Evolutionary conservation across 306 rosid species (phyloP).

Genomic region (Malus sieversii): DNA sequence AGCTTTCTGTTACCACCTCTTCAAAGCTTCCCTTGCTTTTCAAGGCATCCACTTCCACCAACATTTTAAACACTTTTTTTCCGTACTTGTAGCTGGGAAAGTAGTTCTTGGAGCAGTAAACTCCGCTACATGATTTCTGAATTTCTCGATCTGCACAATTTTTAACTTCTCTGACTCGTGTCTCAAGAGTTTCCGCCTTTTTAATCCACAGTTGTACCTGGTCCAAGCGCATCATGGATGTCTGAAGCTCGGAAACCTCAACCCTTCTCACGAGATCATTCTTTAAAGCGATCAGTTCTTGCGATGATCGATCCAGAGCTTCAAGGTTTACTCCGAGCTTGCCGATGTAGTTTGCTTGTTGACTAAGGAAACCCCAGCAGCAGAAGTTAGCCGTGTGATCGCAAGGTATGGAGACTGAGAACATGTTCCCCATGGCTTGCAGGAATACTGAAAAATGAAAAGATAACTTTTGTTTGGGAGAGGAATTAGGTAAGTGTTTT

Average conservation of each 20-base stretch:
- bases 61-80: neutral
- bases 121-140: neutral
- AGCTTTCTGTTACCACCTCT: neutral
- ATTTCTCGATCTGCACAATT: neutral
- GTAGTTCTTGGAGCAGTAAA: neutral
- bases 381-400: too few species aligned
- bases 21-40: neutral
- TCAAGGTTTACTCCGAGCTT: constrained; percentile 7
- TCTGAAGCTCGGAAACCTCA: neutral
- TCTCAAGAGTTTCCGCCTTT: neutral
- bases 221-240: neutral
- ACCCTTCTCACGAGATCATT: neutral
- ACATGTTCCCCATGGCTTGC: too few species aligned
- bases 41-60: neutral
- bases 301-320: neutral
- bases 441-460: too few species aligned
- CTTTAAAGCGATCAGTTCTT: neutral
- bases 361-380: too few species aligned
- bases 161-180: neutral
- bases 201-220: neutral
- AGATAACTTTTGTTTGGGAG: too few species aligned
- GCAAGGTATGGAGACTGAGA: too few species aligned
- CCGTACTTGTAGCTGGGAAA: too few species aligned
- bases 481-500: too few species aligned
- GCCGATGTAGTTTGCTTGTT: too few species aligned